Evolutionary conservation across 169 alveolate species (phyloP).

Genomic region (Cryptosporidium muris): DNA sequence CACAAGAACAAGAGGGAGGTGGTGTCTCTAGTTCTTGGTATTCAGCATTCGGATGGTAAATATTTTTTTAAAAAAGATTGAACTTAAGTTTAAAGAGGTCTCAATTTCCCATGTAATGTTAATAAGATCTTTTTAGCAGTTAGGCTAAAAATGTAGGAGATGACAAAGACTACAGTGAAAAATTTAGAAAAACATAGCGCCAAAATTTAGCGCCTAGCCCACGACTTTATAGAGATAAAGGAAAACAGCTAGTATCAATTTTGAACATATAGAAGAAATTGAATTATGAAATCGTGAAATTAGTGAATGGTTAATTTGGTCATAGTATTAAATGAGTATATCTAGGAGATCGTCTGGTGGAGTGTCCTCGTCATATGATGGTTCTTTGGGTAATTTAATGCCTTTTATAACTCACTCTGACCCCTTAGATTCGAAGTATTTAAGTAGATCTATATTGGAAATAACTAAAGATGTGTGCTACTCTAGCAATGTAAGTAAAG

Average conservation of each 20-base stretch:
- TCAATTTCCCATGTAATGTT: background rate
- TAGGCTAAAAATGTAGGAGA: too few species aligned
- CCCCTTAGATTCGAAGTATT: conserved; percentile 63
- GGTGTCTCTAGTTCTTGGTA: conserved; percentile 16
- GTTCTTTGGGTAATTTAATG: conserved; percentile 60
- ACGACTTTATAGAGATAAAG: background rate
- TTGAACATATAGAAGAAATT: too few species aligned
- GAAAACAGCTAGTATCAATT: background rate
- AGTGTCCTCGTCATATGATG: conserved; percentile 68
- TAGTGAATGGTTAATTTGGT: background rate
- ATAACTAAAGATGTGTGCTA: conserved; percentile 67
- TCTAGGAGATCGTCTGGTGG: conserved; percentile 72
- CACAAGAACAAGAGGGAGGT: background rate
- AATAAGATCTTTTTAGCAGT: too few species aligned
- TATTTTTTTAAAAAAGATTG: background rate
- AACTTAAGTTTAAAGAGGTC: background rate
- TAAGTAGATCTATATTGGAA: conserved; percentile 69
- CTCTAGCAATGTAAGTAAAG: conserved; percentile 5
- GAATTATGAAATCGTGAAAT: too few species aligned
- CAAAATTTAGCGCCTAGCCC: background rate
- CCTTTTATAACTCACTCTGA: conserved; percentile 69
- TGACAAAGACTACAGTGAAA: background rate
- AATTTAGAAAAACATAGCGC: background rate
- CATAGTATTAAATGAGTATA: conserved; percentile 31
- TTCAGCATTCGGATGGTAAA: conserved; percentile 64